Base-by-base conservation (phyloP, 2,329 filamentous ascomycete species). In the Salinomyces thailandicus region DNA sequence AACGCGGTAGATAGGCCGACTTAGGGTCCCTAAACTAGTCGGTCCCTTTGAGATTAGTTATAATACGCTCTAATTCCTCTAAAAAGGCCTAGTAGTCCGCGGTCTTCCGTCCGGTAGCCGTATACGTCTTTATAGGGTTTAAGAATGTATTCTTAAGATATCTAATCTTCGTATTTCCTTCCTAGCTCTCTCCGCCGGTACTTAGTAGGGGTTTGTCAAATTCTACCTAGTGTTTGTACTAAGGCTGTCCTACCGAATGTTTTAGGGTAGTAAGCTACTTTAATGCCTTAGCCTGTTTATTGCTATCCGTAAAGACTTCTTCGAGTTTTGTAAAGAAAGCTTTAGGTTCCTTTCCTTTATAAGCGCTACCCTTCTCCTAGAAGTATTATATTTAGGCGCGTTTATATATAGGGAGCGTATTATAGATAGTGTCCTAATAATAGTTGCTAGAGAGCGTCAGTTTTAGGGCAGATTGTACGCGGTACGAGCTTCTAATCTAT, bases 171-270 rank as follows among this genome's bases (percentile, higher is more conserved):
- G n/a, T 17, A 17, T 31, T 20, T 24, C 32, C 17, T 17, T 2
- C 18, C 31, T 35, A 41, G 22, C 17, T 35, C 13, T 42, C 32
- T 39, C 20, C 17, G 4, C 24, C 22, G 11, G 20, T 24, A 33
- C 15, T 36, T 22, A 33, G 20, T 36, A 35, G 26, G 17, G 41
- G 31, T 41, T 28, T 20, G 18, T 44, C 17, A 18, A 41, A 44
- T 44, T 44, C 32, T 35, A 44, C 13, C 35, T 44, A 44, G 31
- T 41, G 31, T 31, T 44, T n/a, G 17, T 44, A 36, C 35, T 41
- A 41, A 19, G 26, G 31, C 31, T 44, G 31, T 5, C 35, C 24
- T 19, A 14, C 17, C 16, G 26, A 19, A 19, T 44, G 33, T 13
- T 22, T 17, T 19, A 44, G 15, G 15, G 7, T 35, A n/a, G 14